phyloP scores from a whole-genome alignment of 108 stramenopile genomes.

The Nannochloropsis oceanica region DNA sequence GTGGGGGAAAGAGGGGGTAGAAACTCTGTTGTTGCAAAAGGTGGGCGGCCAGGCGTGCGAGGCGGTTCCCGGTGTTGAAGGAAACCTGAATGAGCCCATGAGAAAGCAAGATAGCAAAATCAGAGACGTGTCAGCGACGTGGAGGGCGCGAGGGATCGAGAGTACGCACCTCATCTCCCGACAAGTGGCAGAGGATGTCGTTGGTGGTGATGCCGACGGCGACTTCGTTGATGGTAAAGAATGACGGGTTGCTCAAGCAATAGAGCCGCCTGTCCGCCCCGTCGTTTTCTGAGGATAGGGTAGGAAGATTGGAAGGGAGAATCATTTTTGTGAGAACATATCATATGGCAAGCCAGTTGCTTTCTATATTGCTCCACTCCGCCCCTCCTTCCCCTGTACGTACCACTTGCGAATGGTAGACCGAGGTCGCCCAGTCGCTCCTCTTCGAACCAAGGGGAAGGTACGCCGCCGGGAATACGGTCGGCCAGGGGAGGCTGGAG shows the following conservation, averaged over 20 bases:
- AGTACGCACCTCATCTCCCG: slow-evolving; percentile 49
- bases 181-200: slow-evolving; percentile 68
- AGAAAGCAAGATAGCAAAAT: not conserved
- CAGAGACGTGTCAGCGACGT: not conserved
- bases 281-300: not conserved
- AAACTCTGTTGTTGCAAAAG: slow-evolving; percentile 76
- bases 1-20: slow-evolving; percentile 75
- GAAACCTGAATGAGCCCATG: not conserved
- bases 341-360: no score
- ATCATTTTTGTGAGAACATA: no score
- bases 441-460: slow-evolving; percentile 47
- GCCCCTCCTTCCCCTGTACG: not conserved
- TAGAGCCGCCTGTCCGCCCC: slow-evolving; percentile 47
- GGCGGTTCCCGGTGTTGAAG: slow-evolving; percentile 30
- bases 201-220: slow-evolving; percentile 66
- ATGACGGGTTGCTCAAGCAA: slow-evolving; percentile 72
- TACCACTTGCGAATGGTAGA: slow-evolving; percentile 21
- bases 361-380: no score
- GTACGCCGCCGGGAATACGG: slow-evolving; percentile 40
- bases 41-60: slow-evolving; percentile 71
- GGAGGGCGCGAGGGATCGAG: not conserved
- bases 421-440: slow-evolving; percentile 20
- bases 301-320: no score
- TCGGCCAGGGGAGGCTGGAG: slow-evolving; percentile 65
- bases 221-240: slow-evolving; percentile 66